Percentiles rank a stretch among this genome's conserved stretches.
These are phyloP conservation scores for Pythium periplocum DNA, from an alignment of 352 stramenopile species.

Conservation along the genomic window DNA sequence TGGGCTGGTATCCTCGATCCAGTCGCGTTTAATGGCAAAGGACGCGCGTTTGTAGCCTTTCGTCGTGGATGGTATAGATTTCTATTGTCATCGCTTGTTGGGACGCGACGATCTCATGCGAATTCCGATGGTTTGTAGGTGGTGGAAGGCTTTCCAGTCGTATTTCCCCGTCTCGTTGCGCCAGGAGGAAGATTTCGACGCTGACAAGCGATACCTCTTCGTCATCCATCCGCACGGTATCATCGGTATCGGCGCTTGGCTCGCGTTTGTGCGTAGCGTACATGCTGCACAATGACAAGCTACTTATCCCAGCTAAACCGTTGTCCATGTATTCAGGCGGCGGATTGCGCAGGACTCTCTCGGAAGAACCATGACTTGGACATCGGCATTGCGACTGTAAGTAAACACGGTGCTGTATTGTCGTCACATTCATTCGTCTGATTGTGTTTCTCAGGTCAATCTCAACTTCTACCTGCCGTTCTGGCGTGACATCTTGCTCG, in stretches of 20 bases:
- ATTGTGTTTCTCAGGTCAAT: conserved; percentile 19
- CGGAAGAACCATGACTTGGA: conserved; percentile 34
- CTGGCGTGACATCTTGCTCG: conserved; percentile 44
- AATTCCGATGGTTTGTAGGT: conserved; percentile 15
- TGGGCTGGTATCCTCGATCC: conserved; percentile 29
- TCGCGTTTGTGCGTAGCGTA: conserved; percentile 27
- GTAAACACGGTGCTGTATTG: background rate
- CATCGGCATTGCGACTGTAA: conserved; percentile 38
- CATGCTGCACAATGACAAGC: background rate
- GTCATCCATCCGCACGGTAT: conserved; percentile 48
- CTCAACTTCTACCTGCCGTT: conserved; percentile 49
- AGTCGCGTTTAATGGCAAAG: conserved; percentile 37
- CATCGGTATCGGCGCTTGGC: conserved; percentile 40
- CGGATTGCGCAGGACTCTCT: conserved; percentile 28
- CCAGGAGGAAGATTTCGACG: conserved; percentile 37
- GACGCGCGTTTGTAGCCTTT: conserved; percentile 22
- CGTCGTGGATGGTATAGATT: conserved; percentile 23
- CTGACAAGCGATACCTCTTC: conserved; percentile 32
- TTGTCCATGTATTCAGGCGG: conserved; percentile 15
- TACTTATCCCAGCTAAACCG: background rate
- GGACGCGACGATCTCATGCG: too few species aligned
- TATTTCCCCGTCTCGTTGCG: conserved; percentile 38
- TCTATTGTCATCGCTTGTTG: too few species aligned
- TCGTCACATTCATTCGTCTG: too few species aligned
- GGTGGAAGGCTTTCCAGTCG: conserved; percentile 28